Percentiles rank a stretch among this genome's conserved stretches.
phyloP scores from a whole-genome alignment of 805 yeast genomes.

The Ogataea ganodermae region DNA sequence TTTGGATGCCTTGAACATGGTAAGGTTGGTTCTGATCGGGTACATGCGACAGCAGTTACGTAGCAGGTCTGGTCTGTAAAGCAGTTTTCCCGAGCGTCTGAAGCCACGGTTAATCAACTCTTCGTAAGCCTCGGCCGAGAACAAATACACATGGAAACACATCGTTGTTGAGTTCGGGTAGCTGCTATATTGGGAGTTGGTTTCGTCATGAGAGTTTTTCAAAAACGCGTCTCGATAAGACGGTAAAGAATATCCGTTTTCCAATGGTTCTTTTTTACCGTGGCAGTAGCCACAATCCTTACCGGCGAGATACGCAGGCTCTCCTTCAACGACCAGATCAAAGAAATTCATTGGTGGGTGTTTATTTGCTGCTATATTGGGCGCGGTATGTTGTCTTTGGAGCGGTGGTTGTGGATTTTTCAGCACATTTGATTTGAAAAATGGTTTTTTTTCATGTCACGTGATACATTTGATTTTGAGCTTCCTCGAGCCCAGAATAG shows the following conservation, averaged over 20 bases:
- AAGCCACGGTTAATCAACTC: slow-evolving; percentile 68
- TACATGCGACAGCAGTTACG: slow-evolving; percentile 78
- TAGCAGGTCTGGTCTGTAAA: slow-evolving; percentile 60
- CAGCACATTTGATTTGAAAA: too few relatives aligned
- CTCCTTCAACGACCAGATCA: slow-evolving; percentile 22
- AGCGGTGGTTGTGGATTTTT: too few relatives aligned
- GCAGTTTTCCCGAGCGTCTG: slow-evolving; percentile 72
- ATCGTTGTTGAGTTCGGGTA: slow-evolving; percentile 31
- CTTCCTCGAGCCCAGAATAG: too few relatives aligned
- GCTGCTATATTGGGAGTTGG: slow-evolving; percentile 10
- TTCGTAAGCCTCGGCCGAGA: slow-evolving; percentile 57
- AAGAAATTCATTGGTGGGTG: slow-evolving; percentile 15
- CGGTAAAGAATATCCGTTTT: slow-evolving; percentile 40
- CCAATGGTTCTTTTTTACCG: slow-evolving; percentile 37
- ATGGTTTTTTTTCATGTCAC: too few relatives aligned
- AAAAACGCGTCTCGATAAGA: slow-evolving; percentile 28
- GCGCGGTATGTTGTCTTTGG: neutral
- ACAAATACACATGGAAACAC: slow-evolving; percentile 25
- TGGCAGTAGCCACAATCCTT: slow-evolving; percentile 76
- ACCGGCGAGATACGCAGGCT: slow-evolving; percentile 37
- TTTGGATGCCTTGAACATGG: slow-evolving; percentile 51
- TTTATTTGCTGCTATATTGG: neutral
- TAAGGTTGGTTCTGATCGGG: slow-evolving; percentile 66
- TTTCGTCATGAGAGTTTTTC: slow-evolving; percentile 1
- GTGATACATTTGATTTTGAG: too few relatives aligned